Evolutionary conservation across 2,329 filamentous ascomycete genomes (phyloP), one percentile per base, ranked within the genome.

Genomic region (Beauveria rudraprayagi): DNA sequence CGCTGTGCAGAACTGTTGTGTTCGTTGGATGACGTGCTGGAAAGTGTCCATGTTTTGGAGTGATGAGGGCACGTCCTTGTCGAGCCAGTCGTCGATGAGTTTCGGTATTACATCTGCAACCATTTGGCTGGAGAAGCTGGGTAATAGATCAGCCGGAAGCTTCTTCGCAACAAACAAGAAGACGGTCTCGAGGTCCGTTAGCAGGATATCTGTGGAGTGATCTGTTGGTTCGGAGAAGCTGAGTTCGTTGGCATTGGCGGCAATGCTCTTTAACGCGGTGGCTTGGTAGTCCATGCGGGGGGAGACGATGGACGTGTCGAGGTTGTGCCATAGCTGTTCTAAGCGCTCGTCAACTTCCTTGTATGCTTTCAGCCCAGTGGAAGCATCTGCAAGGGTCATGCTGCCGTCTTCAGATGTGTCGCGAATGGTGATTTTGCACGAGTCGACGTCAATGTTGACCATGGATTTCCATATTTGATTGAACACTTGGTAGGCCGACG

Each of bases 61-160:
- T 0, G 89, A 87, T 1, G 87, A 78, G 1, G 94, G 93, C 0
- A 99, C 87, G 1, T 86, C 84, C 16, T 85, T 81, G 37, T 90
- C 84, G 8, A 99, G 80, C 88, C 91, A 96, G 5, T 82, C 78
- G 5, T 82, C 82, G 46, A 91, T 87, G 11, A 97, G 79, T 24
- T 84, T 83, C 6, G 84, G 80, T 9, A 87, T 81, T 10, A 96
- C 73, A 44, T 83, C 79, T 0, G 86, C 86, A 71, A 96, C 83
- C 70, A 97, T 83, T 9, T 84, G 81, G 14, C 81, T 77, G 0
- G 89, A 89, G 1, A 97, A 75, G 1, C 83, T 79, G 52, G 78
- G 75, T 1, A 86, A 71, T 6, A 88, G 75, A 34, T 84, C 79
- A 10, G 74, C 61, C 0, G 85, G 84, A 0, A 88, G 71, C 47